These are phyloP conservation scores for Naematelia aurantialba DNA, from an alignment of 768 basidiomycete genomes.

Conservation along the genomic window DNA sequence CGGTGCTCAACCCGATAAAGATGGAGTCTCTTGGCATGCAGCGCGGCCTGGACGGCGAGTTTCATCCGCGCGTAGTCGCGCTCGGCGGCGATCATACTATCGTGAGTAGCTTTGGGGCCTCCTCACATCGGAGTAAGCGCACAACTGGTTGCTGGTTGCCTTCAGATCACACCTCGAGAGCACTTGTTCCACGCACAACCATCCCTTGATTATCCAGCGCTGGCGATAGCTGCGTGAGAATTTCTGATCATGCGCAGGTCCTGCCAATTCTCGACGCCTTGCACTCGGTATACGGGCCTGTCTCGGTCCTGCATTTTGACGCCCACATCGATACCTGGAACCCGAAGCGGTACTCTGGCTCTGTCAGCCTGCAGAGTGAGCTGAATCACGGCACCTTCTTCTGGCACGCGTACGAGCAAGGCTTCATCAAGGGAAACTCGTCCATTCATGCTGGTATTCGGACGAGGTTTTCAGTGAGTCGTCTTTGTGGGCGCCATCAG, in stretches of 20 bases:
- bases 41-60: constrained; percentile 55
- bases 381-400: constrained; percentile 86
- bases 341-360: constrained; percentile 52
- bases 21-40: constrained; percentile 26
- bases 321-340: constrained; percentile 76
- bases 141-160: no score
- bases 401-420: constrained; percentile 71
- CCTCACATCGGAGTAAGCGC: no score
- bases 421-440: constrained; percentile 63
- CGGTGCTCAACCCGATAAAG: constrained; percentile 45
- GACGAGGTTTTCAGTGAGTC: constrained; percentile 63
- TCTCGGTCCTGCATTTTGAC: constrained; percentile 68
- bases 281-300: constrained; percentile 70
- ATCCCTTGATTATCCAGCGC: no score
- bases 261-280: constrained; percentile 78
- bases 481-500: no score
- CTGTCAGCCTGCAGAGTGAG: constrained; percentile 55
- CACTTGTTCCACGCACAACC: no score
- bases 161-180: no score
- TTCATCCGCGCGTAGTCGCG: constrained; percentile 73
- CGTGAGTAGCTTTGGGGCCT: no score
- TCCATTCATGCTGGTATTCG: constrained; percentile 82
- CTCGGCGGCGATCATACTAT: constrained; percentile 88
- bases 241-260: constrained; percentile 53
- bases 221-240: no score